Evolutionary conservation across 2,329 filamentous ascomycete species (phyloP).

Genomic region (Pestalotiopsis sp.): DNA sequence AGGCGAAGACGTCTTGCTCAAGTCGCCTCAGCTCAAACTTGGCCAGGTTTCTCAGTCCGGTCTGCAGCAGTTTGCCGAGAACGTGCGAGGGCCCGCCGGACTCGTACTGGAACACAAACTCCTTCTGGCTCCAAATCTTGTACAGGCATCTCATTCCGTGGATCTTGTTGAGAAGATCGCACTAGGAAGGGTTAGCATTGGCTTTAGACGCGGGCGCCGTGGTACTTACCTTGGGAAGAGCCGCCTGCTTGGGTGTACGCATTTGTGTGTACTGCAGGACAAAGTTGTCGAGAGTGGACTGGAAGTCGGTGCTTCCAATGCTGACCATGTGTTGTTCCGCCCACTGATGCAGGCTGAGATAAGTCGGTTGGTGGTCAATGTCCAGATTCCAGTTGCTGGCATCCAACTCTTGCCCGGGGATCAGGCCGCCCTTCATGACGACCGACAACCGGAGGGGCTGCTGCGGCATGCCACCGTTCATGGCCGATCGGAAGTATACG

Average conservation of each 20-base stretch:
- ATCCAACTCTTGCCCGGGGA: background rate
- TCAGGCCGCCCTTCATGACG: background rate
- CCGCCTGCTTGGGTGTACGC: constrained; percentile 9
- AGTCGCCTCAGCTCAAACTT: constrained; percentile 26
- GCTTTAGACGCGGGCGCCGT: too few species aligned
- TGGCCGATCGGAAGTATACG: background rate
- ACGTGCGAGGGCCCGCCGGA: constrained; percentile 29
- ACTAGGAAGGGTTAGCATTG: background rate
- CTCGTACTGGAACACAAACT: constrained; percentile 39
- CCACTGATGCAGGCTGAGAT: constrained; percentile 1
- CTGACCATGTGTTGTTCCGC: constrained; percentile 13
- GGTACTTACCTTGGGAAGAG: constrained; percentile 12
- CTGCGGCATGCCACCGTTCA: background rate
- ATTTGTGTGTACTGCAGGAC: constrained; percentile 20
- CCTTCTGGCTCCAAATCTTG: constrained; percentile 46
- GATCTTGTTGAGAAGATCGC: constrained; percentile 36
- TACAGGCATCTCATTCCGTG: constrained; percentile 52
- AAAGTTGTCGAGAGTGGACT: constrained; percentile 27
- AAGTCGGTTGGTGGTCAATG: background rate
- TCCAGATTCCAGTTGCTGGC: background rate
- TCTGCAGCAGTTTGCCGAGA: constrained; percentile 34
- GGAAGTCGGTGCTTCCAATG: constrained; percentile 16
- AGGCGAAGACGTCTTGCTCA: constrained; percentile 25
- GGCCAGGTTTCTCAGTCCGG: constrained; percentile 25
- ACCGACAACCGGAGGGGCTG: background rate